Evolutionary conservation across 2,329 filamentous ascomycete genomes (phyloP).

Genomic region (Ophiostoma sp.): DNA sequence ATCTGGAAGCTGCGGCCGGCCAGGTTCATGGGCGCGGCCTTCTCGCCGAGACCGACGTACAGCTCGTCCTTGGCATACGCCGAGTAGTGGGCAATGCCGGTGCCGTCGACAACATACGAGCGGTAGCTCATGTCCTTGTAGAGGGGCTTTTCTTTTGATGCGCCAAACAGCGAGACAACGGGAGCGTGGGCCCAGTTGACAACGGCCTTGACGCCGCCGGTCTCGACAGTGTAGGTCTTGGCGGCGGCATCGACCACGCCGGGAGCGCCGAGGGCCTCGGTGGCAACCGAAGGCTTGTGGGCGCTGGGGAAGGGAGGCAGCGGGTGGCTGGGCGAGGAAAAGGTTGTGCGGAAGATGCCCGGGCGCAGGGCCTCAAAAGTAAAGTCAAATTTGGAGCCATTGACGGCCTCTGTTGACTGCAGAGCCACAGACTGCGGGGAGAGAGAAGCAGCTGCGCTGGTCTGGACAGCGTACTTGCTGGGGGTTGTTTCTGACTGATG

Average conservation of each 20-base stretch:
- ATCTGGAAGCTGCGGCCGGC: constrained; percentile 61
- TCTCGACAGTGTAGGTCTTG: constrained; percentile 40
- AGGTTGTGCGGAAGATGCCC: constrained; percentile 64
- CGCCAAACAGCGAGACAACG: constrained; percentile 52
- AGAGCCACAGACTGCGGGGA: constrained; percentile 32
- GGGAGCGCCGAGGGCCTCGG: constrained; percentile 30
- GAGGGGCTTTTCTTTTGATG: constrained; percentile 47
- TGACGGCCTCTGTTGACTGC: constrained; percentile 34
- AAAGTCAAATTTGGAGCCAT: constrained; percentile 44
- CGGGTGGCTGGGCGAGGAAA: constrained; percentile 56
- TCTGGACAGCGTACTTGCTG: constrained; percentile 29
- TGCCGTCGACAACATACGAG: constrained; percentile 57
- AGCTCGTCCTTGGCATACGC: constrained; percentile 53
- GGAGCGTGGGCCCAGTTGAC: constrained; percentile 57
- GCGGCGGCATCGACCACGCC: constrained; percentile 31
- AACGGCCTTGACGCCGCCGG: constrained; percentile 47
- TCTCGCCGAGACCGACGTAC: constrained; percentile 67
- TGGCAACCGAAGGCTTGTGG: not conserved
- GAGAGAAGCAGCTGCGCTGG: constrained; percentile 8
- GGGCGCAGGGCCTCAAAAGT: constrained; percentile 57
- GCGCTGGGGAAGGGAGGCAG: constrained; percentile 61
- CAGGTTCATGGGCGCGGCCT: constrained; percentile 67
- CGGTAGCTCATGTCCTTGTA: constrained; percentile 59
- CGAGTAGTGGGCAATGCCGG: constrained; percentile 56
- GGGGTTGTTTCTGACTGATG: constrained; percentile 25